These are phyloP conservation scores for Aspergillus versicolor DNA, from an alignment of 2,329 filamentous ascomycete genomes.

Conservation along the genomic window DNA sequence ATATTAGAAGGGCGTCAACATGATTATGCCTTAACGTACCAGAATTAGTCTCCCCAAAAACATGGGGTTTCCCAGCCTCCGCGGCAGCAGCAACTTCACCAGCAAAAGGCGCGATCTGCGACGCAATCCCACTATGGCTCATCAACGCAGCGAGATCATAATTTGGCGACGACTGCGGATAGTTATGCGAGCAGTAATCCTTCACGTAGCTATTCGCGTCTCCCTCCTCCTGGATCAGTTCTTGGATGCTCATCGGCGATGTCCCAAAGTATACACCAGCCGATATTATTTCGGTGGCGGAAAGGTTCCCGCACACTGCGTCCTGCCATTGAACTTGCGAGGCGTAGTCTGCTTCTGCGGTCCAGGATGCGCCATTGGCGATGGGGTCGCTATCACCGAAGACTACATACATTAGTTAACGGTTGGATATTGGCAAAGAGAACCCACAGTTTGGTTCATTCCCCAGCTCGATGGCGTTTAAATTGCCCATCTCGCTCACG, in stretches of 20 bases:
- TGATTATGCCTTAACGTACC: slow-evolving; percentile 27
- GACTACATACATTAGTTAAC: slow-evolving; percentile 12
- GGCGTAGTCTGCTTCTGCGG: slow-evolving; percentile 31
- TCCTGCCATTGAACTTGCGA: slow-evolving; percentile 37
- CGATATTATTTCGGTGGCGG: slow-evolving; percentile 27
- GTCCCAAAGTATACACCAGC: slow-evolving; percentile 39
- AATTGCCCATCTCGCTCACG: slow-evolving; percentile 46
- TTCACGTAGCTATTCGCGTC: slow-evolving; percentile 40
- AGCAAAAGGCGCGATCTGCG: slow-evolving; percentile 42
- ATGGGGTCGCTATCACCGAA: slow-evolving; percentile 26
- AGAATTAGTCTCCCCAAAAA: slow-evolving; percentile 54
- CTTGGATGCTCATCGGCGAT: slow-evolving; percentile 36
- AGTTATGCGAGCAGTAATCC: slow-evolving; percentile 51
- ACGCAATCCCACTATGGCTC: slow-evolving; percentile 45
- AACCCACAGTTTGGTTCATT: slow-evolving; percentile 58
- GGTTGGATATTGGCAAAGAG: no score
- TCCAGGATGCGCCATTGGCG: slow-evolving; percentile 28
- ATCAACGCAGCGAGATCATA: slow-evolving; percentile 45
- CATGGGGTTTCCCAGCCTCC: slow-evolving; percentile 43
- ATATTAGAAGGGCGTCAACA: neutral
- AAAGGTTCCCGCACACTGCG: slow-evolving; percentile 30
- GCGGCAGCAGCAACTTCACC: slow-evolving; percentile 43
- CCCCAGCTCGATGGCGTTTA: slow-evolving; percentile 56
- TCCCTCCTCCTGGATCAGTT: slow-evolving; percentile 38
- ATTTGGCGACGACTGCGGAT: slow-evolving; percentile 42